A percentile compares a stretch with the other conserved stretches of the same genome.
These are phyloP conservation scores for Penicillium sp. DNA, from an alignment of 2,329 filamentous ascomycete species.

Conservation along the genomic window DNA sequence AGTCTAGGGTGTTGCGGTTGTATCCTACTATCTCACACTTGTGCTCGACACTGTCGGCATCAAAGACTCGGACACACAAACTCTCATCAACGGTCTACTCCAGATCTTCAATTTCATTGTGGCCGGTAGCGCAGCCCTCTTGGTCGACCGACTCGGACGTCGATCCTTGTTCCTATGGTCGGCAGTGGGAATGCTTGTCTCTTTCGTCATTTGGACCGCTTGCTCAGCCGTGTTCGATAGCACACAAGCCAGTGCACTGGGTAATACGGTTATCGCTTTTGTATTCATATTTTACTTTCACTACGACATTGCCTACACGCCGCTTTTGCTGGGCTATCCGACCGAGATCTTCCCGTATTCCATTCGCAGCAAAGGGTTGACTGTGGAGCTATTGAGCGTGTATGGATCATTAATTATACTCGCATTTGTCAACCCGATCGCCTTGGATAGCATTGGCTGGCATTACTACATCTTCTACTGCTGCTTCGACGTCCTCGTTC, in stretches of 20 bases:
- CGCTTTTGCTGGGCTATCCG: constrained; percentile 59
- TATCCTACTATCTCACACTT: constrained; percentile 45
- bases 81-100: constrained; percentile 43
- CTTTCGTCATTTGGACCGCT: constrained; percentile 28
- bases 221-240: constrained; percentile 26
- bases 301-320: constrained; percentile 65
- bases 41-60: constrained; percentile 45
- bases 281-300: constrained; percentile 65
- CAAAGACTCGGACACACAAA: constrained; percentile 38
- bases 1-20: constrained; percentile 34
- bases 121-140: constrained; percentile 20
- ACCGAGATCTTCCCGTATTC: constrained; percentile 64
- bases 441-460: constrained; percentile 38
- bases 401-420: constrained; percentile 29
- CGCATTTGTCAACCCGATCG: constrained; percentile 40
- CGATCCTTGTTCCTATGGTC: constrained; percentile 28
- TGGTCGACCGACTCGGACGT: constrained; percentile 30
- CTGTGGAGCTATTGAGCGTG: constrained; percentile 28
- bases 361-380: constrained; percentile 47
- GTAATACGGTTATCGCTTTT: constrained; percentile 55
- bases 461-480: constrained; percentile 43
- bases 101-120: constrained; percentile 30
- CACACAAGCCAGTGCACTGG: constrained; percentile 12
- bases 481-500: constrained; percentile 31
- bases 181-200: constrained; percentile 29